Conservation (phyloP, 2,329 filamentous ascomycete genomes). For the Neofusicoccum umdonicola region DNA sequence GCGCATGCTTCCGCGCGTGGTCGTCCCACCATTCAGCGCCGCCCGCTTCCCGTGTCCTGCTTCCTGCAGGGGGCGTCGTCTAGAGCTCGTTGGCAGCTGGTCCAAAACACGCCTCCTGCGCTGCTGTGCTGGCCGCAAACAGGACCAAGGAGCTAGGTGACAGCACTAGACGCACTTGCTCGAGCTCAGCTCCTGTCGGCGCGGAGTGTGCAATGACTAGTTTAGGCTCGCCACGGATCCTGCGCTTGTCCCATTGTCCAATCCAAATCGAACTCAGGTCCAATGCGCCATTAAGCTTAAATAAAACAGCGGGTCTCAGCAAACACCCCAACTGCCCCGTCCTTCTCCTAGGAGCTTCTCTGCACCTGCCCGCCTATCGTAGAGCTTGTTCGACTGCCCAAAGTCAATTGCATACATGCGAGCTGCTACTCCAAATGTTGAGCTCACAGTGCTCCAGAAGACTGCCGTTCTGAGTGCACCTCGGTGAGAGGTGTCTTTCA, state of each 20-base stretch:
- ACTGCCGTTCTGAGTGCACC: background rate
- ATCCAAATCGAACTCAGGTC: background rate
- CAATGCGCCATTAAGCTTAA: constrained; percentile 7
- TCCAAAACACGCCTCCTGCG: background rate
- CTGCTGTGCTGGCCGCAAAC: background rate
- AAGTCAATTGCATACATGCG: background rate
- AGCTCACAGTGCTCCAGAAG: background rate
- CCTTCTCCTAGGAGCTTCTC: background rate
- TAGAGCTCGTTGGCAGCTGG: background rate
- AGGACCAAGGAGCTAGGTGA: background rate
- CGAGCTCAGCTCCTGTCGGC: background rate
- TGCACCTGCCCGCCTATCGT: background rate
- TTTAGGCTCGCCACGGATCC: constrained; percentile 1
- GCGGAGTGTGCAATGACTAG: background rate
- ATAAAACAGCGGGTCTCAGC: background rate
- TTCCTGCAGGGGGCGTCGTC: background rate
- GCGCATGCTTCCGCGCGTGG: background rate
- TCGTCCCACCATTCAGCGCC: constrained; percentile 5
- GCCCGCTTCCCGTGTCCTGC: background rate
- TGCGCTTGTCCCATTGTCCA: no score
- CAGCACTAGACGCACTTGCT: background rate
- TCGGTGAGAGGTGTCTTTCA: background rate
- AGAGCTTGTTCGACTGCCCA: background rate
- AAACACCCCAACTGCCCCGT: background rate
- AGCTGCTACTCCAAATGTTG: background rate